Evolutionary conservation across 2,329 filamentous ascomycete genomes (phyloP).

Genomic region (Talaromyces rugulosus): DNA sequence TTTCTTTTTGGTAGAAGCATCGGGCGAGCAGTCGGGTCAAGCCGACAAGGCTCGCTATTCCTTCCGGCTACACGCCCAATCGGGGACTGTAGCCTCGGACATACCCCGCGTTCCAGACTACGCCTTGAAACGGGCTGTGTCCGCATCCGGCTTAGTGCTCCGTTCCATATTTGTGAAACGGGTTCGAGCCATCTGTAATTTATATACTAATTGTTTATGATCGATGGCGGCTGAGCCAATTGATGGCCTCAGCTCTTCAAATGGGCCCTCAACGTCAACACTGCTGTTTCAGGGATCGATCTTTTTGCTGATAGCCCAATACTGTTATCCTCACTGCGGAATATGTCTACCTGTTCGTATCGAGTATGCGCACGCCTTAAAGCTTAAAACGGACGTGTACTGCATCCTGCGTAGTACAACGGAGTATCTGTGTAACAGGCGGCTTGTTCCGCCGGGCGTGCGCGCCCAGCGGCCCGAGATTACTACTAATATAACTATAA

Average conservation of each 20-base stretch:
- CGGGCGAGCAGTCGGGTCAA: background rate
- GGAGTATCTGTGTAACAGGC: background rate
- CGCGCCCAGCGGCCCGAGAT: background rate
- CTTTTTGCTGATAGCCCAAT: background rate
- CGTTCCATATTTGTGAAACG: background rate
- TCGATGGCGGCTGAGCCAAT: background rate
- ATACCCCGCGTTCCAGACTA: conserved; percentile 1
- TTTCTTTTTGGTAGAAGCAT: background rate
- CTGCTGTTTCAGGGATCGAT: background rate
- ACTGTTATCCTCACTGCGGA: background rate
- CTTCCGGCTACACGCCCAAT: background rate
- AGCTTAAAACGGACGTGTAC: background rate
- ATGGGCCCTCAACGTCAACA: background rate
- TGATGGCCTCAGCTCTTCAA: background rate
- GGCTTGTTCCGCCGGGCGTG: conserved; percentile 3
- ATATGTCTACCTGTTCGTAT: background rate
- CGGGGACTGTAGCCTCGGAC: background rate
- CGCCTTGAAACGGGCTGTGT: background rate
- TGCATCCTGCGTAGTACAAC: background rate
- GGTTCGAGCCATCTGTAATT: background rate
- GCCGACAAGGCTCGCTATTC: background rate
- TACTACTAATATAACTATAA: background rate
- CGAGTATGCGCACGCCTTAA: background rate
- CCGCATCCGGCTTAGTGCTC: background rate
- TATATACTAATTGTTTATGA: background rate